Percentiles rank a stretch among this genome's conserved stretches.
These are phyloP conservation scores for Yarrowia osloensis DNA, from an alignment of 805 yeast species.

Conservation along the genomic window DNA sequence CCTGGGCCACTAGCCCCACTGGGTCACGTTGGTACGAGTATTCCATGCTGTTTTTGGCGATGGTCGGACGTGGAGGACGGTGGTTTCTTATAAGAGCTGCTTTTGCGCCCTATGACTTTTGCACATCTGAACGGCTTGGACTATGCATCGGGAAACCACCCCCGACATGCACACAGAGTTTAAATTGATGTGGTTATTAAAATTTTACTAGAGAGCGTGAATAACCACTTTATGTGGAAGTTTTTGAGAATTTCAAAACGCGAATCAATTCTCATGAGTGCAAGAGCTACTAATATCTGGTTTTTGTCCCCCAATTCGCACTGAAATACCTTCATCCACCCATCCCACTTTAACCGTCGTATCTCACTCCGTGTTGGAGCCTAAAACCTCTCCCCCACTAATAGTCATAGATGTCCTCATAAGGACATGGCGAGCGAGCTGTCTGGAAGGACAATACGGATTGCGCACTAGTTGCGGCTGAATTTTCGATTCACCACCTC, in stretches of 20 bases:
- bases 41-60: not conserved
- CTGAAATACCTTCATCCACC: too few relatives aligned
- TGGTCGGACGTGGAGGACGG: not conserved
- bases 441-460: not conserved
- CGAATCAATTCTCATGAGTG: too few relatives aligned
- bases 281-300: too few relatives aligned
- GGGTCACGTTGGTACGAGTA: conserved; percentile 30
- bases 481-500: too few relatives aligned
- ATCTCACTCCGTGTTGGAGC: not conserved
- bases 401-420: not conserved
- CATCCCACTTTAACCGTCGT: not conserved
- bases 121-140: conserved; percentile 15
- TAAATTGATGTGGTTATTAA: not conserved
- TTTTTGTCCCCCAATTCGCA: too few relatives aligned
- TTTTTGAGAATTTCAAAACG: too few relatives aligned
- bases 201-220: too few relatives aligned
- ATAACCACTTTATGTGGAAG: too few relatives aligned
- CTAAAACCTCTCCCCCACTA: not conserved
- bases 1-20: conserved; percentile 9
- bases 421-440: conserved; percentile 1
- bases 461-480: too few relatives aligned
- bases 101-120: not conserved
- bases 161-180: not conserved
- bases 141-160: conserved; percentile 17
- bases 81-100: not conserved